These are phyloP conservation scores for Alternaria brassicae DNA, from an alignment of 2,329 filamentous ascomycete species.

Conservation along the genomic window DNA sequence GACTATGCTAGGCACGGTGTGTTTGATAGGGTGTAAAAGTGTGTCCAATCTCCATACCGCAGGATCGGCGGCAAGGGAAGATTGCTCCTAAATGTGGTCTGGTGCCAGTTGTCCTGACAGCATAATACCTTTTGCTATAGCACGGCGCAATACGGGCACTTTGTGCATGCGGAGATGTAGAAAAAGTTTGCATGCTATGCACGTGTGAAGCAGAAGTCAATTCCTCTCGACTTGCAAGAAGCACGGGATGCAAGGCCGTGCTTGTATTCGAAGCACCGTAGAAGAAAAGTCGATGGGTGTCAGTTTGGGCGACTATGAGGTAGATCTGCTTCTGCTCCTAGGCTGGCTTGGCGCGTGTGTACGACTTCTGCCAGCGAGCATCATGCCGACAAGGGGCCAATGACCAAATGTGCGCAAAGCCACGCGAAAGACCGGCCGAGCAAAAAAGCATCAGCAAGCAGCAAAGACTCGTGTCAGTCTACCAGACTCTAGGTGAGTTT, in stretches of 20 bases:
- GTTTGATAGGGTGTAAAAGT: not conserved
- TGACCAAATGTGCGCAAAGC: constrained; percentile 3
- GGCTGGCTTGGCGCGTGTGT: constrained; percentile 1
- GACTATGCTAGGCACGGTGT: not conserved
- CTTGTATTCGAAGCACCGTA: constrained; percentile 4
- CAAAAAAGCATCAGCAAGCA: constrained; percentile 11
- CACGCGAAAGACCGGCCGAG: constrained; percentile 8
- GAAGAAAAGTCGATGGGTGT: constrained; percentile 5
- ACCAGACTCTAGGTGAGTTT: not conserved
- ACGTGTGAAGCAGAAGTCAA: constrained; percentile 2
- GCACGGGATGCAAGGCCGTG: not conserved
- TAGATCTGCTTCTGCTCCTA: constrained; percentile 3
- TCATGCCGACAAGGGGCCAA: constrained; percentile 6
- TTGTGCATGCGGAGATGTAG: not conserved
- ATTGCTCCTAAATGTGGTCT: constrained; percentile 7
- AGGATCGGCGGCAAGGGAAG: constrained; percentile 9
- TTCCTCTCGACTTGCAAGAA: constrained; percentile 2
- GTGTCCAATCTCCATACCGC: not conserved
- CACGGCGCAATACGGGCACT: constrained; percentile 3
- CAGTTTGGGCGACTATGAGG: constrained; percentile 1
- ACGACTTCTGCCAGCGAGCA: not conserved
- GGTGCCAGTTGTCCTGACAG: not conserved
- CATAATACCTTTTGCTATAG: constrained; percentile 15
- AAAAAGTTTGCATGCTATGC: constrained; percentile 6
- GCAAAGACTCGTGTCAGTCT: not conserved